phyloP scores from a whole-genome alignment of 345 rosid genomes.

The Pistacia vera region DNA sequence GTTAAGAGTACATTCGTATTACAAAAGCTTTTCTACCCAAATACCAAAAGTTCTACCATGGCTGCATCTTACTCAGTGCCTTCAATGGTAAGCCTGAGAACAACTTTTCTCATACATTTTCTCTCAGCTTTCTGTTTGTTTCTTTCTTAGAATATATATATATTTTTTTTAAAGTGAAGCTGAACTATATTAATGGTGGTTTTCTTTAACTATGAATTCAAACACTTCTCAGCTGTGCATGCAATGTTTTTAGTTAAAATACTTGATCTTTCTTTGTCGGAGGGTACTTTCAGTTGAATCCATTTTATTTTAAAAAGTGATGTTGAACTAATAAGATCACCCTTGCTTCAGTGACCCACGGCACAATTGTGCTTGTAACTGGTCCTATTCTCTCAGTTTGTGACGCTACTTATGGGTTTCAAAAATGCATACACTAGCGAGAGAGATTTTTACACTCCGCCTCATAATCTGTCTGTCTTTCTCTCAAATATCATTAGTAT shows the following conservation, averaged over 20 bases:
- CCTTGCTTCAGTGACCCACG: too few species aligned
- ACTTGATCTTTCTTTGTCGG: too few species aligned
- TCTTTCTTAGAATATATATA: too few species aligned
- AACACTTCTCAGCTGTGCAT: too few species aligned
- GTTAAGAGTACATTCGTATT: background rate
- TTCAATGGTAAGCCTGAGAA: constrained; percentile 63
- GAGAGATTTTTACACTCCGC: too few species aligned
- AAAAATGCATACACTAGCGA: background rate
- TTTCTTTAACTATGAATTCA: background rate
- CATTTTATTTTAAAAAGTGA: background rate
- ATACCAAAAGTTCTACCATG: constrained; percentile 57
- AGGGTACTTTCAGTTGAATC: background rate
- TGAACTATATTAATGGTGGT: background rate
- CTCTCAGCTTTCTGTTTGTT: background rate
- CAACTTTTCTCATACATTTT: background rate
- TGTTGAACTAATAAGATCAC: background rate
- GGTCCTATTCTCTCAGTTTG: background rate
- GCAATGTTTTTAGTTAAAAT: too few species aligned
- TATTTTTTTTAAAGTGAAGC: background rate
- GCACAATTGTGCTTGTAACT: too few species aligned
- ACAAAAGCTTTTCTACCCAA: background rate
- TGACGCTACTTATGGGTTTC: background rate
- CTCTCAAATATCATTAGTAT: background rate
- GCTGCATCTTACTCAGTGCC: constrained; percentile 91
- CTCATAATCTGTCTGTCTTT: background rate